Base-by-base conservation (phyloP, 176 grass and related monocot genomes). In the Dactylis glomerata region DNA sequence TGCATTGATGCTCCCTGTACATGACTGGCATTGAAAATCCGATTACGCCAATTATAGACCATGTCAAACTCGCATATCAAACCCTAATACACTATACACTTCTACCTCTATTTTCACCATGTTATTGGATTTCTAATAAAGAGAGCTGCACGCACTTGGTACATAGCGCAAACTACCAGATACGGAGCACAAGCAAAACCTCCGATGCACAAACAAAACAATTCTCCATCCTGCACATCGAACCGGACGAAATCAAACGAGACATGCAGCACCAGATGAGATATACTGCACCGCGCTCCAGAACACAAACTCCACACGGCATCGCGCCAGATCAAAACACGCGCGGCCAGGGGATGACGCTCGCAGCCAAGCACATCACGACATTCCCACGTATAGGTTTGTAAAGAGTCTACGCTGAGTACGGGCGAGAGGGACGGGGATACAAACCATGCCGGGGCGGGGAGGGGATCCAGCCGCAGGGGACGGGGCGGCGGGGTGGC, bases 381-480 rank as follows among this genome's bases (percentile, higher is more conserved):
- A 26, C 20, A 38, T 27, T 27, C 28, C 55, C 47, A 27, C 3
- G 75, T 73, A 26, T 71, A 27, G 23, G 81, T 69, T 26, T 14
- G 23, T 30, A 40, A 46, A 33, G 49, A 55, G 8, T 24, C 17
- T 6, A 47, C 30, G 14, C 65, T 5, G 28, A 5, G 3, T 3
- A n/a, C 10, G 28, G 12, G 8, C 4, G 38, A 28, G 10, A 28
- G 16, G 79, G 13, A 22, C 28, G 14, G 33, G 73, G 23, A 40
- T 75, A 57, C 76, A 47, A 80, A 91, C 85, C 89, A 77, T 91
- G 75, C 68, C 81, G 81, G 83, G 75, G 49, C 57, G 50, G 15
- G 23, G 31, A 58, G 40, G 59, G 15, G 76, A 81, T 56, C 68
- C 51, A 31, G 31, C 68, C 10, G 79, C 47, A 8, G 31, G 59